These are phyloP conservation scores for Dysphania ambrosioides DNA, from an alignment of 148 eudicot species.

Conservation along the genomic window DNA sequence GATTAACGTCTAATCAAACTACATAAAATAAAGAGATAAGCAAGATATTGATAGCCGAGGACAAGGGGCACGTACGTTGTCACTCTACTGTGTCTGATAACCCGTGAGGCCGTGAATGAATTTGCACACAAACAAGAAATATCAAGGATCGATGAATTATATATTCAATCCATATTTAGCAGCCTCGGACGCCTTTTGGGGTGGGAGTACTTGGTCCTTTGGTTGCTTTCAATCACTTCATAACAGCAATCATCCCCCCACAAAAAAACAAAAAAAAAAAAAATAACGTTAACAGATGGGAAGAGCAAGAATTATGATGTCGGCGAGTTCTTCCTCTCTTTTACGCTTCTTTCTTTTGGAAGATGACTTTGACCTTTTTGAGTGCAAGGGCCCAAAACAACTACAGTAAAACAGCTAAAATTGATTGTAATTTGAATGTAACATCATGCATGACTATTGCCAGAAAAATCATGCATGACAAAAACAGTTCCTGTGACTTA, in stretches of 20 bases:
- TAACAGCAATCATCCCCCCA: neutral
- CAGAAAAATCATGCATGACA: no score
- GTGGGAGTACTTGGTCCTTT: neutral
- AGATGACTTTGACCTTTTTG: neutral
- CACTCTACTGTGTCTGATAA: neutral
- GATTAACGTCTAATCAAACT: no score
- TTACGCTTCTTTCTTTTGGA: neutral
- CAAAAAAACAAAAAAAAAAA: neutral
- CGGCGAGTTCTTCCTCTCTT: neutral
- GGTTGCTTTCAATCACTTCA: neutral
- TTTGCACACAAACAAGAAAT: neutral
- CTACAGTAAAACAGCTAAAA: neutral
- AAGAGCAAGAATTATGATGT: neutral
- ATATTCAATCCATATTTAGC: neutral
- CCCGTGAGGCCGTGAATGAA: neutral
- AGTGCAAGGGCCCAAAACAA: neutral
- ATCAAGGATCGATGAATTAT: neutral
- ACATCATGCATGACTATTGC: no score
- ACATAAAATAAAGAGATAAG: no score
- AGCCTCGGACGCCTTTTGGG: neutral
- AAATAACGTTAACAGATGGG: no score
- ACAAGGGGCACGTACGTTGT: neutral
- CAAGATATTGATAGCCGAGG: neutral
- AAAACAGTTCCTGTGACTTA: conserved; percentile 24
- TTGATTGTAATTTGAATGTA: neutral